Conservation (phyloP, 495 filamentous ascomycete species). For the Aspergillus asperescens region DNA sequence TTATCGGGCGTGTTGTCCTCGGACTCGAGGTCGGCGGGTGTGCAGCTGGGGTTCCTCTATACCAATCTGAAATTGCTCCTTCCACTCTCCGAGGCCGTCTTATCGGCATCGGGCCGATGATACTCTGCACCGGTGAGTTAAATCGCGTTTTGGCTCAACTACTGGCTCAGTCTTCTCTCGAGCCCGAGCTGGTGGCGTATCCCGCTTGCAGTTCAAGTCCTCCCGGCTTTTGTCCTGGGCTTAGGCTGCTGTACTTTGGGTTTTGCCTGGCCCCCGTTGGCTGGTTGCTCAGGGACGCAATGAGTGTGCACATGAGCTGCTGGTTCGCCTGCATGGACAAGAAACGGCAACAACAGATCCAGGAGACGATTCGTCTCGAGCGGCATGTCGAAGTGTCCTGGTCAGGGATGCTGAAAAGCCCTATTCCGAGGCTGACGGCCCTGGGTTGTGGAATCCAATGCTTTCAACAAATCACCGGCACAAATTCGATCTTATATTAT, state of each 20-base stretch:
- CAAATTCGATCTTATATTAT: conserved; percentile 33
- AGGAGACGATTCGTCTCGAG: conserved; percentile 68
- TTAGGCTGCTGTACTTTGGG: conserved; percentile 49
- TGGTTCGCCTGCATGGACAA: conserved; percentile 57
- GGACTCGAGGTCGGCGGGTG: conserved; percentile 65
- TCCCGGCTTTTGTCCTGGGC: conserved; percentile 53
- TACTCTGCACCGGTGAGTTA: conserved; percentile 71
- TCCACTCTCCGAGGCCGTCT: conserved; percentile 59
- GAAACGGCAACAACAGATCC: conserved; percentile 66
- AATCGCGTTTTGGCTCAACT: conserved; percentile 76
- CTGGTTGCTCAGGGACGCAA: conserved; percentile 63
- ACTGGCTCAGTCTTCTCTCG: conserved; percentile 39
- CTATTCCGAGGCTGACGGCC: conserved; percentile 13
- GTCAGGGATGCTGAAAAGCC: conserved; percentile 46
- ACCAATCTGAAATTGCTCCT: conserved; percentile 53
- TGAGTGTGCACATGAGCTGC: conserved; percentile 57
- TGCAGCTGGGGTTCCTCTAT: conserved; percentile 55
- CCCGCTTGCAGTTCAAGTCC: conserved; percentile 57
- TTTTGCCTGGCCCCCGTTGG: conserved; percentile 70
- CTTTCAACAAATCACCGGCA: conserved; percentile 37
- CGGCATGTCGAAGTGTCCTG: conserved; percentile 65
- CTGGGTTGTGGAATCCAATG: conserved; percentile 33
- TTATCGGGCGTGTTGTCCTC: conserved; percentile 46
- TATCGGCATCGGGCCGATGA: conserved; percentile 64
- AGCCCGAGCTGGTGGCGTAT: conserved; percentile 61